Conservation (phyloP, 257 asterid species). For the Solanum medicagineum region DNA sequence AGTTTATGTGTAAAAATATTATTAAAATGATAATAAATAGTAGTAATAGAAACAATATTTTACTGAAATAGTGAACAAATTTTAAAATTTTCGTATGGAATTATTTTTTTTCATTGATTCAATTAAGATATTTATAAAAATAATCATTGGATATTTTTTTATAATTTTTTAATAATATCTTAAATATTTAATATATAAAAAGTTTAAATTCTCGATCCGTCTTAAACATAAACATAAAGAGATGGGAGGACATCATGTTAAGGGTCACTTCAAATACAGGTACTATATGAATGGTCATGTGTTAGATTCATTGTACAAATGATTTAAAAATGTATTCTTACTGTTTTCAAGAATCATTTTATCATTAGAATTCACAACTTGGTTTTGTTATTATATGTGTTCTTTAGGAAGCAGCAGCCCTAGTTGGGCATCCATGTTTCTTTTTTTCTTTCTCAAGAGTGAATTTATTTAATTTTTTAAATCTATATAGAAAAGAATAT, state of each 20-base stretch:
- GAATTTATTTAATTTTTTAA: background rate
- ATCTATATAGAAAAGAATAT: background rate
- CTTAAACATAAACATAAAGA: background rate
- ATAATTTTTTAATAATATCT: too few species aligned
- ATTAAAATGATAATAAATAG: too few species aligned
- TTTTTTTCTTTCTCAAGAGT: background rate
- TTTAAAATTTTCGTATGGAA: too few species aligned
- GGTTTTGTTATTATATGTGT: background rate
- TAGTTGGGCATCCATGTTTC: background rate
- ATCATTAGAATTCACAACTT: background rate
- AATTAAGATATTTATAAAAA: too few species aligned
- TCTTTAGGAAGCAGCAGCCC: background rate
- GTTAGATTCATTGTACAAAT: constrained; percentile 21
- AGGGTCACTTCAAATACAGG: background rate
- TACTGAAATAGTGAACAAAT: too few species aligned
- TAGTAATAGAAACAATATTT: too few species aligned
- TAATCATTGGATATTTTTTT: too few species aligned
- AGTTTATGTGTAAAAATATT: too few species aligned
- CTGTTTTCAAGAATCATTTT: background rate
- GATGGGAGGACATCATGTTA: background rate
- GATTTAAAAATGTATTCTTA: background rate
- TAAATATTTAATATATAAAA: background rate
- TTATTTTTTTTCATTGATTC: too few species aligned
- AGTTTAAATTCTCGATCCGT: background rate
- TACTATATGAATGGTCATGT: background rate